These are phyloP conservation scores for Castanea mollissima DNA, from an alignment of 306 rosid species.

Conservation along the genomic window DNA sequence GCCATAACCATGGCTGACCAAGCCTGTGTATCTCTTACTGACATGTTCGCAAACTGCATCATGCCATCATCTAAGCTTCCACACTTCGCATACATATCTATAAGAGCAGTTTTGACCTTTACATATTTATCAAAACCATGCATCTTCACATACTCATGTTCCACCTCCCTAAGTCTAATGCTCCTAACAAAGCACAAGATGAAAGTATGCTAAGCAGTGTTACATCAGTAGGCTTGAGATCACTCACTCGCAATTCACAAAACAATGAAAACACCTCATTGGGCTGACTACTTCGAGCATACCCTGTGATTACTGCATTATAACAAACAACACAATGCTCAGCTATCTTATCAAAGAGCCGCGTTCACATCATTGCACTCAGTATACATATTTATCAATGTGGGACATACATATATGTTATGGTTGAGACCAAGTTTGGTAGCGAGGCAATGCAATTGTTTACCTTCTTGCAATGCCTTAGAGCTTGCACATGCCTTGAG, in stretches of 20 bases:
- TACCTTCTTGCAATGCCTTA: constrained; percentile 64
- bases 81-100: constrained; percentile 83
- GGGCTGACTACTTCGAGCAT: constrained; percentile 58
- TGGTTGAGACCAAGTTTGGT: constrained; percentile 49
- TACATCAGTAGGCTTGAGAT: constrained; percentile 63
- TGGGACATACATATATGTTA: constrained; percentile 60
- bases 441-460: constrained; percentile 64
- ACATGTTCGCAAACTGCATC: constrained; percentile 57
- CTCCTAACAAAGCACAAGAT: constrained; percentile 68
- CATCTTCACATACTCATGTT: constrained; percentile 76
- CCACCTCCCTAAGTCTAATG: constrained; percentile 77
- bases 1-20: constrained; percentile 84
- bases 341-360: constrained; percentile 60
- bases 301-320: constrained; percentile 64
- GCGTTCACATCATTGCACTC: constrained; percentile 50
- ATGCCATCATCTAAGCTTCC: constrained; percentile 70
- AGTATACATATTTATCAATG: constrained; percentile 67
- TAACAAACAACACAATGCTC: constrained; percentile 64
- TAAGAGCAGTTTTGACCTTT: constrained; percentile 77
- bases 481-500: constrained; percentile 69
- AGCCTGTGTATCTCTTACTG: constrained; percentile 66
- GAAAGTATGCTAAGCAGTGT: constrained; percentile 73
- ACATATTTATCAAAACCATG: constrained; percentile 57
- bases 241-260: constrained; percentile 57
- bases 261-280: constrained; percentile 78